These are phyloP conservation scores for Sarocladium oryzae DNA, from an alignment of 2,329 filamentous ascomycete species.

Conservation along the genomic window DNA sequence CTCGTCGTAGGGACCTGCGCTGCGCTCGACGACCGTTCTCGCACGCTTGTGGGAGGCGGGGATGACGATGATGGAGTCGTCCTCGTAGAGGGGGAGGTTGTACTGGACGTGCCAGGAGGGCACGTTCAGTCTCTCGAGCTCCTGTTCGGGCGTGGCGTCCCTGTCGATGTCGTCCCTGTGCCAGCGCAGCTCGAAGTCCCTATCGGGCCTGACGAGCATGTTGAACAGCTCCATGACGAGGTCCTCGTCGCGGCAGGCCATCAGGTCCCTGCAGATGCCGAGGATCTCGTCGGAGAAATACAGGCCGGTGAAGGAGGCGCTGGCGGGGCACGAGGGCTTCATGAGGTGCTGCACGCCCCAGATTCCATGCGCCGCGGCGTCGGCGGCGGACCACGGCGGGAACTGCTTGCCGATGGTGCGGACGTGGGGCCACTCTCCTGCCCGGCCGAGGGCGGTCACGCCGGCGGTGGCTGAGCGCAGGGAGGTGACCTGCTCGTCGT, in stretches of 20 bases:
- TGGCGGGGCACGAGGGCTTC: conserved; percentile 61
- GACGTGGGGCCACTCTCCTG: conserved; percentile 73
- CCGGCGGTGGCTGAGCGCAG: conserved; percentile 53
- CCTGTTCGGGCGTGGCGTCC: conserved; percentile 59
- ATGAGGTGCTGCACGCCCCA: conserved; percentile 87
- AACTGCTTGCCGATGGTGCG: conserved; percentile 87
- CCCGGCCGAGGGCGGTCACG: conserved; percentile 56
- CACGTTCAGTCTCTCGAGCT: conserved; percentile 51
- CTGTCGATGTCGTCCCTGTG: conserved; percentile 77
- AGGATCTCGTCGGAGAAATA: conserved; percentile 69
- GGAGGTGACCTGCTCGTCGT: conserved; percentile 43
- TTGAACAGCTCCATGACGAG: conserved; percentile 88
- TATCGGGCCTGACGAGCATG: conserved; percentile 67
- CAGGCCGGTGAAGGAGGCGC: conserved; percentile 53
- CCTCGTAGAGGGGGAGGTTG: conserved; percentile 75
- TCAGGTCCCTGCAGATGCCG: conserved; percentile 55
- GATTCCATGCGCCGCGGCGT: conserved; percentile 47
- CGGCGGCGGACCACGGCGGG: conserved; percentile 68
- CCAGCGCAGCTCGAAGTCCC: conserved; percentile 71
- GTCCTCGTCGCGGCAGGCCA: conserved; percentile 50
- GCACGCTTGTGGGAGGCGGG: conserved; percentile 69
- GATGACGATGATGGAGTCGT: conserved; percentile 67
- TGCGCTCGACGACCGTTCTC: conserved; percentile 62
- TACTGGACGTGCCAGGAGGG: conserved; percentile 75
- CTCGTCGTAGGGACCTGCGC: conserved; percentile 53